Evolutionary conservation across 331 rosid genomes (phyloP).

Genomic region (Erythrophleum ivorense): DNA sequence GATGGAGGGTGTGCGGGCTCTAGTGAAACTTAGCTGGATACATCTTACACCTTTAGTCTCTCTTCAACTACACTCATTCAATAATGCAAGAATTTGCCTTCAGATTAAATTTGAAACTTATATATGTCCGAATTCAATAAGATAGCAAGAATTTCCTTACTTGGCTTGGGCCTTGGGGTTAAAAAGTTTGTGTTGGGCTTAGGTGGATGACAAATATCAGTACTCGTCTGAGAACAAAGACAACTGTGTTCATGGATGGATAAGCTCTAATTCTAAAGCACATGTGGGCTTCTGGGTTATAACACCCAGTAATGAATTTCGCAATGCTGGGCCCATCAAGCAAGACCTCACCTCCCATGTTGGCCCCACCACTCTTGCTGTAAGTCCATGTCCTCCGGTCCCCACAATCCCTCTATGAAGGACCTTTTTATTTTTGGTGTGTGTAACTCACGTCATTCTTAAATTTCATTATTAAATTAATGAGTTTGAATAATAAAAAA

Average conservation of each 20-base stretch:
- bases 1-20: too few relatives aligned
- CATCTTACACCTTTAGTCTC: too few relatives aligned
- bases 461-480: too few relatives aligned
- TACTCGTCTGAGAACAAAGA: slow-evolving; percentile 44
- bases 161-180: neutral
- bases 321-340: slow-evolving; percentile 63
- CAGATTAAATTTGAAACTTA: too few relatives aligned
- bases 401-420: neutral
- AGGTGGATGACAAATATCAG: slow-evolving; percentile 66
- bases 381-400: slow-evolving; percentile 34
- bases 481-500: too few relatives aligned
- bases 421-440: too few relatives aligned
- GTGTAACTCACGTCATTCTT: too few relatives aligned
- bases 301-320: slow-evolving; percentile 72
- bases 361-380: slow-evolving; percentile 66
- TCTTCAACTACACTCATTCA: too few relatives aligned
- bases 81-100: too few relatives aligned
- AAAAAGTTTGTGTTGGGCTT: neutral
- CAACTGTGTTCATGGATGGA: slow-evolving; percentile 44
- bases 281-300: slow-evolving; percentile 70
- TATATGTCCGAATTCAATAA: too few relatives aligned
- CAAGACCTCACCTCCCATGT: slow-evolving; percentile 84
- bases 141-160: too few relatives aligned
- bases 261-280: slow-evolving; percentile 17
- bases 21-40: too few relatives aligned